Evolutionary conservation across 768 basidiomycete genomes (phyloP), one percentile per base, ranked within the genome.

Genomic region (Hortiboletus flavorubellus): DNA sequence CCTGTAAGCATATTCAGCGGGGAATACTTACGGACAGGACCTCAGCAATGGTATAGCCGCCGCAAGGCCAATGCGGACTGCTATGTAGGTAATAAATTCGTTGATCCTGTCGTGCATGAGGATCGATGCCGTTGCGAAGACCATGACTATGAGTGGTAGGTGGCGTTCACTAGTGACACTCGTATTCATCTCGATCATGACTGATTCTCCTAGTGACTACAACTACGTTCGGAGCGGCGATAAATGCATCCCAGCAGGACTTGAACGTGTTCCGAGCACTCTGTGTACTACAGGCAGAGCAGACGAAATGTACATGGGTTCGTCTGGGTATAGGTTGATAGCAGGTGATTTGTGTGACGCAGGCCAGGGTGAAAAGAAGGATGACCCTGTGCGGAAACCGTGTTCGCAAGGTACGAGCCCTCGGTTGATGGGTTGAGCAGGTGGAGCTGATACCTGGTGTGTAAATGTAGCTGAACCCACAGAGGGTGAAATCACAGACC

Each of bases 131-230:
- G 80, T 16, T 99, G 97, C 66, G 78, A 80, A 2, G 89, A 93
- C 59, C 85, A 84, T 12, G 97, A 99, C 68, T 99, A 84, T 63
- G 97, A 99, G 70, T 99, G 96, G 94, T 95, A 61, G 21, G 79
- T 64, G 60, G 75, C 57, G 60, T 61, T 18, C 8, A 44, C 51
- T 52, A 23, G 11, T 43, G 39, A 18, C 8, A 15, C 49, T 15
- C 23, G 44, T 33, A 8, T 44, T n/a, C 14, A 14, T 10, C 53
- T 30, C 15, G 23, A 39, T 18, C 7, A 40, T 37, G n/a, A 45
- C 33, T 16, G 7, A 23, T 34, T 31, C 5, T 4, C 34, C 4
- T 58, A 95, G 93, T 59, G 94, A 96, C 74, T 98, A 89, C 73
- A 96, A 96, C 70, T 96, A 79, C 62, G 76, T 95, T 43, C 84